These are phyloP conservation scores for Cymodocea nodosa DNA, from an alignment of 116 monocot genomes.

Conservation along the genomic window DNA sequence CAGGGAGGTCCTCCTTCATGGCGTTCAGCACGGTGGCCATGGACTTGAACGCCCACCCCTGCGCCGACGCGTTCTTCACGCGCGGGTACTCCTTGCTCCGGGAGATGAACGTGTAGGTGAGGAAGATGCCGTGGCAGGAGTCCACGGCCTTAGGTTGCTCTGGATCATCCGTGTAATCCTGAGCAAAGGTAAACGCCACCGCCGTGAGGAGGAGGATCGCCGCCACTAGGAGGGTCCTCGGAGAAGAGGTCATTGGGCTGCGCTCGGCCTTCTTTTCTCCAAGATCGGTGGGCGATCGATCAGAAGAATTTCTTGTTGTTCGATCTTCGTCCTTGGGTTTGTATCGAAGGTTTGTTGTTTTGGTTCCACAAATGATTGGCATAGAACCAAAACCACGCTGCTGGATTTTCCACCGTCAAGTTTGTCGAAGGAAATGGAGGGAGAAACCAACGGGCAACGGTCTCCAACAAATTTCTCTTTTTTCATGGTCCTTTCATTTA, in stretches of 20 bases:
- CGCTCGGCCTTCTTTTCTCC: too few species aligned
- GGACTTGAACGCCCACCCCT: conserved; percentile 83
- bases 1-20: conserved; percentile 47
- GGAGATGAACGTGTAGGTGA: conserved; percentile 59
- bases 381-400: not conserved
- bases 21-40: conserved; percentile 57
- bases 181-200: conserved; percentile 1
- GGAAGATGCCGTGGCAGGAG: conserved; percentile 62
- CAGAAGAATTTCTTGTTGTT: not conserved
- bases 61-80: conserved; percentile 79
- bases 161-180: conserved; percentile 30
- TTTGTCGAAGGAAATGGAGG: conserved; percentile 1
- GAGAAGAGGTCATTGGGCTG: conserved; percentile 2
- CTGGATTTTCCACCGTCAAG: not conserved
- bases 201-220: conserved; percentile 1
- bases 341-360: not conserved
- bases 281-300: too few species aligned
- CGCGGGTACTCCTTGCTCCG: conserved; percentile 75
- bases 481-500: too few species aligned
- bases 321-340: not conserved
- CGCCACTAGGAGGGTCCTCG: conserved; percentile 1
- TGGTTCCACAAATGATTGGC: not conserved
- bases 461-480: not conserved
- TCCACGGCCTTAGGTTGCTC: conserved; percentile 35
- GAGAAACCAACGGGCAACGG: not conserved